A percentile compares a stretch with the other conserved stretches of the same genome.
Conservation (phyloP, 129 eudicot genomes). For the Erigeron canadensis region DNA sequence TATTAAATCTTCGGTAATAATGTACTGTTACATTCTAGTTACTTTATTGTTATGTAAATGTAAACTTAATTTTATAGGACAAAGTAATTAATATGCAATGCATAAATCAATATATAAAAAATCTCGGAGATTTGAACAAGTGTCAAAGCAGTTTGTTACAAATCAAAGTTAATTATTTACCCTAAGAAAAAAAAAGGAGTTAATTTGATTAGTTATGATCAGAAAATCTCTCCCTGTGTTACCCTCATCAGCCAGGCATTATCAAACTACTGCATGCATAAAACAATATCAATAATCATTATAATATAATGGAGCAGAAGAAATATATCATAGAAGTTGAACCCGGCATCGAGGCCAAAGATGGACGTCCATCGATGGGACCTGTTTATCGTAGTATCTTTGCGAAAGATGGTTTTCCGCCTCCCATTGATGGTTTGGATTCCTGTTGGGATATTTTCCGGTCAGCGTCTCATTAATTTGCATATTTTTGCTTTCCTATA, state of each 20-base stretch:
- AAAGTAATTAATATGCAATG: no score
- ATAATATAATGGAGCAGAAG: slow-evolving; percentile 49
- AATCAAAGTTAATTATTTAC: slow-evolving; percentile 1
- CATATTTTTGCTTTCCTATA: background rate
- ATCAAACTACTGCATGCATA: slow-evolving; percentile 2
- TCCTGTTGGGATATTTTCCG: slow-evolving; percentile 94
- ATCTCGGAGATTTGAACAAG: background rate
- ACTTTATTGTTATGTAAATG: no score
- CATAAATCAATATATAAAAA: background rate
- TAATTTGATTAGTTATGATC: slow-evolving; percentile 8
- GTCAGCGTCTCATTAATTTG: slow-evolving; percentile 27
- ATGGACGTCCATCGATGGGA: slow-evolving; percentile 73
- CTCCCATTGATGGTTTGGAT: slow-evolving; percentile 56
- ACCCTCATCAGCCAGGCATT: background rate
- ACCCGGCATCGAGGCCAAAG: slow-evolving; percentile 52
- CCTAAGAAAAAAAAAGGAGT: background rate
- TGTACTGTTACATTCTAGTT: background rate
- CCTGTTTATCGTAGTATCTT: slow-evolving; percentile 69
- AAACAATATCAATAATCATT: background rate
- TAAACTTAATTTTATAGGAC: no score
- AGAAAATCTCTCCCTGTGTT: slow-evolving; percentile 29
- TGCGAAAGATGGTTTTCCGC: slow-evolving; percentile 76
- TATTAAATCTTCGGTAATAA: no score
- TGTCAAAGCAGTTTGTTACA: slow-evolving; percentile 20
- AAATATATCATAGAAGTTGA: slow-evolving; percentile 59